Conservation (phyloP, 2,329 filamentous ascomycete genomes). For the Aspergillus piperis region DNA sequence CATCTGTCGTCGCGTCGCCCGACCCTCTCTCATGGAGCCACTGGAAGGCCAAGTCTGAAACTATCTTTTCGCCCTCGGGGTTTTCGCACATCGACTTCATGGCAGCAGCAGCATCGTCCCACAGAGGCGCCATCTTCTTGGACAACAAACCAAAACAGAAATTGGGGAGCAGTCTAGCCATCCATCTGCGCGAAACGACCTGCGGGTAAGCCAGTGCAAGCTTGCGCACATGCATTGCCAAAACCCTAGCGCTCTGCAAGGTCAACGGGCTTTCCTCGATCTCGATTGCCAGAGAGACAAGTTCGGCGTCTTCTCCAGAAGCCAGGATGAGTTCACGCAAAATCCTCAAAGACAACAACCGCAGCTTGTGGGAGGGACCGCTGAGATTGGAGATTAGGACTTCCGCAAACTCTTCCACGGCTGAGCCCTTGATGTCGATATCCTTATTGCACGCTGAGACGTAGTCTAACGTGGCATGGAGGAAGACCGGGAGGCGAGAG, state of each 20-base stretch:
- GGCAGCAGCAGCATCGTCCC: conserved; percentile 78
- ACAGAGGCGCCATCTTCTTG: conserved; percentile 78
- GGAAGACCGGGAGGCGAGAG: conserved; percentile 65
- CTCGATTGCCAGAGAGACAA: conserved; percentile 65
- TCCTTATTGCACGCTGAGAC: conserved; percentile 32
- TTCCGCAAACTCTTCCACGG: conserved; percentile 63
- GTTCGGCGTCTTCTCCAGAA: conserved; percentile 49
- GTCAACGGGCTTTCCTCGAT: conserved; percentile 79
- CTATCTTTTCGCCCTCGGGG: conserved; percentile 69
- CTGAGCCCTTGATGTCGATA: conserved; percentile 49
- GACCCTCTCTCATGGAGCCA: conserved; percentile 63
- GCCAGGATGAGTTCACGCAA: conserved; percentile 59
- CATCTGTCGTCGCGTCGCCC: conserved; percentile 23
- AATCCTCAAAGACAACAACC: conserved; percentile 71
- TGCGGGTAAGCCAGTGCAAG: conserved; percentile 66
- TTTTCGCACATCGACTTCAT: conserved; percentile 73
- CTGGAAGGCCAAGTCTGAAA: conserved; percentile 71
- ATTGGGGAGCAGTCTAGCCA: conserved; percentile 71
- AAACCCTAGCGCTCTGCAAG: conserved; percentile 71
- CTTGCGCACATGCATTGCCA: conserved; percentile 84
- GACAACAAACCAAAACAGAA: conserved; percentile 91
- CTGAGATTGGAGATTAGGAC: conserved; percentile 73
- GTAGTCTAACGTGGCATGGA: conserved; percentile 62
- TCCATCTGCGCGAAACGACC: conserved; percentile 61
- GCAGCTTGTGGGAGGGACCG: conserved; percentile 71